Percentiles rank a stretch among this genome's conserved stretches.
phyloP scores from a whole-genome alignment of 495 filamentous ascomycete species.

The Hyaloscypha finlandica region DNA sequence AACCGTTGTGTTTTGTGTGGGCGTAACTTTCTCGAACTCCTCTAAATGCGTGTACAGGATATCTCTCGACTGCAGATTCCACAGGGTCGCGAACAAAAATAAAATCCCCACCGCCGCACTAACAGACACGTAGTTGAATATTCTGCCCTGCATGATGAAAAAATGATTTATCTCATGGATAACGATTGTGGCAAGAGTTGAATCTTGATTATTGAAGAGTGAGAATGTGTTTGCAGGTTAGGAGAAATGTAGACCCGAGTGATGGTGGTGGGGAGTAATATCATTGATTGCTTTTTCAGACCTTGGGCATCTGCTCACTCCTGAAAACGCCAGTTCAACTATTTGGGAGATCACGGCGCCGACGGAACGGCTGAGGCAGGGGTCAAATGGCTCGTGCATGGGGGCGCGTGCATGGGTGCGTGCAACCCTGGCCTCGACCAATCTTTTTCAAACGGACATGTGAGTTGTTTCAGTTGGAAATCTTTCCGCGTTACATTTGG shows the following conservation, averaged over 20 bases:
- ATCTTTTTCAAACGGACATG: background rate
- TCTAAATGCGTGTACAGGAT: background rate
- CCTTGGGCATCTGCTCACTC: background rate
- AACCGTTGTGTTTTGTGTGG: background rate
- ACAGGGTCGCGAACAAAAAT: slow-evolving; percentile 13
- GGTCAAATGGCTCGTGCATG: background rate
- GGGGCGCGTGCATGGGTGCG: background rate
- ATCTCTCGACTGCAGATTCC: slow-evolving; percentile 11
- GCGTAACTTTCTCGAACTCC: background rate
- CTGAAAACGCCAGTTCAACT: background rate
- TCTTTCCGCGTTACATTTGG: background rate
- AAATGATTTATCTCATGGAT: background rate
- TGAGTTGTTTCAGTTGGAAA: background rate
- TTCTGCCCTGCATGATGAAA: background rate
- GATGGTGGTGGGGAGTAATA: background rate
- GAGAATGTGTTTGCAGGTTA: background rate
- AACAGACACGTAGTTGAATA: slow-evolving; percentile 9
- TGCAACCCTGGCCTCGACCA: background rate
- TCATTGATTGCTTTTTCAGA: background rate
- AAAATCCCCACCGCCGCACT: slow-evolving; percentile 6
- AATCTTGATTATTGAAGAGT: background rate
- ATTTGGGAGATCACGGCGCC: background rate
- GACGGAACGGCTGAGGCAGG: background rate
- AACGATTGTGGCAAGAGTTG: background rate
- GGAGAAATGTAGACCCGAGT: background rate